Percentiles rank a stretch among this genome's conserved stretches.
Evolutionary conservation across 495 filamentous ascomycete genomes (phyloP).

Genomic region (Aspergillus bertholletiae): DNA sequence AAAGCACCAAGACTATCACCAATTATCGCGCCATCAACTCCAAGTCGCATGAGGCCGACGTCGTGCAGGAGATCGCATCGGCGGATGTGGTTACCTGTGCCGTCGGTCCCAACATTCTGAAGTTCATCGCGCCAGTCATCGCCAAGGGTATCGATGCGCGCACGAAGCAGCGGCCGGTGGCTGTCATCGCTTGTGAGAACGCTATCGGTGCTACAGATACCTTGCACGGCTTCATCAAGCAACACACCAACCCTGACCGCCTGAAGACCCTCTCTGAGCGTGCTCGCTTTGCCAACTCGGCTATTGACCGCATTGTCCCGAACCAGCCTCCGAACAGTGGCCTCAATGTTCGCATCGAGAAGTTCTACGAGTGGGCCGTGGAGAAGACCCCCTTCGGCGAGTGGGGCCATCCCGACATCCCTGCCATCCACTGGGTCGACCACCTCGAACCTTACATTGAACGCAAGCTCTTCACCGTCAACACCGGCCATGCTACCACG

Average conservation of each 20-base stretch:
- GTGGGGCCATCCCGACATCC: constrained; percentile 63
- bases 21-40: constrained; percentile 97
- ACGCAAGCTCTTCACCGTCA: constrained; percentile 98
- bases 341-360: constrained; percentile 91
- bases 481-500: constrained; percentile 95
- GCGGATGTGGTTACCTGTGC: constrained; percentile 94
- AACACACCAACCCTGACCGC: constrained; percentile 59
- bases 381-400: constrained; percentile 76
- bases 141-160: constrained; percentile 84
- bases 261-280: constrained; percentile 58
- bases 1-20: constrained; percentile 75
- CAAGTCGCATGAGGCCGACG: constrained; percentile 72
- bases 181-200: constrained; percentile 97
- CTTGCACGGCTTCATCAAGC: constrained; percentile 75
- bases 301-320: constrained; percentile 96
- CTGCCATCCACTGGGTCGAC: constrained; percentile 88
- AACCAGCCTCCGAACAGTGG: constrained; percentile 74
- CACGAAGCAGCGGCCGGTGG: constrained; percentile 64
- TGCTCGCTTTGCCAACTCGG: constrained; percentile 88
- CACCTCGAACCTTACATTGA: constrained; percentile 94
- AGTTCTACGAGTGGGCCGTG: constrained; percentile 98
- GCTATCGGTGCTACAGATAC: constrained; percentile 88
- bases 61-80: constrained; percentile 77
- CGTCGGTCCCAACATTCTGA: constrained; percentile 91
- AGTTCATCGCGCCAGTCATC: constrained; percentile 91